These are phyloP conservation scores for Fusarium nematophilum DNA, from an alignment of 2,329 filamentous ascomycete genomes.

Conservation along the genomic window DNA sequence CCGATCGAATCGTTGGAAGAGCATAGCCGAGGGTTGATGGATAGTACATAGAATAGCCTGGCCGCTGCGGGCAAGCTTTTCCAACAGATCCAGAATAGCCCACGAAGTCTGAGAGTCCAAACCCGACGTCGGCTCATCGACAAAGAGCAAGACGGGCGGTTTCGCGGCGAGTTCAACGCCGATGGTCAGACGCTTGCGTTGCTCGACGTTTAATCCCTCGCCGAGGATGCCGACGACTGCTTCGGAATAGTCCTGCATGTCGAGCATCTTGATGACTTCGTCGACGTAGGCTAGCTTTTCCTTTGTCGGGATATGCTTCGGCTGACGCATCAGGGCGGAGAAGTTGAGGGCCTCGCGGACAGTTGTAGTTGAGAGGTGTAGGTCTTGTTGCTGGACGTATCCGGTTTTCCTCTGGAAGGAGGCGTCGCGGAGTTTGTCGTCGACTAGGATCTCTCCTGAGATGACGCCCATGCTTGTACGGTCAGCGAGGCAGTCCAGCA, in stretches of 20 bases:
- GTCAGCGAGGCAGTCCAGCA: constrained; percentile 84
- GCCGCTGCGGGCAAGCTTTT: constrained; percentile 64
- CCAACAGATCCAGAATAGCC: constrained; percentile 68
- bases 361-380: constrained; percentile 82
- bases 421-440: constrained; percentile 72
- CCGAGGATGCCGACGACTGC: constrained; percentile 70
- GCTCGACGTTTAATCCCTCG: constrained; percentile 68
- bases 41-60: constrained; percentile 64
- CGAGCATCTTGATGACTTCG: constrained; percentile 74
- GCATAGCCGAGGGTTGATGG: constrained; percentile 61
- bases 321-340: constrained; percentile 84
- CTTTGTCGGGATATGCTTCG: constrained; percentile 69
- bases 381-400: constrained; percentile 89
- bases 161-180: constrained; percentile 66
- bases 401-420: constrained; percentile 90
- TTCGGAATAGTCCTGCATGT: constrained; percentile 72
- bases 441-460: constrained; percentile 77
- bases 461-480: constrained; percentile 88
- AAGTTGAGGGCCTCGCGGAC: constrained; percentile 87
- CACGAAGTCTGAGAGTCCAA: constrained; percentile 70
- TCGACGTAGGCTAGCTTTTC: constrained; percentile 88
- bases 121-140: constrained; percentile 68
- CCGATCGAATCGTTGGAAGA: constrained; percentile 65
- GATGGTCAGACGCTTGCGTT: constrained; percentile 68
- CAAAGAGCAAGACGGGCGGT: constrained; percentile 65